Conservation (phyloP, 768 basidiomycete genomes). For the Crassisporium funariophilum region DNA sequence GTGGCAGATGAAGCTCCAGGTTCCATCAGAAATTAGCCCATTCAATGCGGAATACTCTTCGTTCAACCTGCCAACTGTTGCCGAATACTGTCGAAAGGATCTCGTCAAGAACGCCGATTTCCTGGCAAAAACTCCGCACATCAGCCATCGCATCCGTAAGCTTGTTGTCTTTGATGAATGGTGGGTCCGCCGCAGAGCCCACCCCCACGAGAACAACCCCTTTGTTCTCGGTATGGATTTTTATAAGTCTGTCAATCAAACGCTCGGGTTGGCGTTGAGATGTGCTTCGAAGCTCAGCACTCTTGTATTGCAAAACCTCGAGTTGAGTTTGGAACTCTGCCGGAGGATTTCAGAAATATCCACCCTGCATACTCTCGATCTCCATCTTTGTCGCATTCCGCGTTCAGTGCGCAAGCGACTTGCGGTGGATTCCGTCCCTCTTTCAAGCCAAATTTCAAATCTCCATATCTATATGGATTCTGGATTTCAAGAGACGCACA, state of each 20-base stretch:
- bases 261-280: conserved; percentile 16
- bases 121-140: conserved; percentile 13
- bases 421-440: conserved; percentile 2
- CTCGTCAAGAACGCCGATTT: conserved; percentile 19
- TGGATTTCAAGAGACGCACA: conserved; percentile 21
- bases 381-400: conserved; percentile 20
- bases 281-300: conserved; percentile 14
- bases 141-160: conserved; percentile 17
- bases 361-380: conserved; percentile 23
- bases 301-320: conserved; percentile 20
- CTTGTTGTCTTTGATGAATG: conserved; percentile 24
- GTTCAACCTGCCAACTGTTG: conserved; percentile 19
- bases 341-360: conserved; percentile 16
- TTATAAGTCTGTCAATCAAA: conserved; percentile 16
- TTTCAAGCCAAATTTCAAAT: conserved; percentile 17
- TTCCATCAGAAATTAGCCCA: conserved; percentile 18
- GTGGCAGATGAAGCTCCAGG: conserved; percentile 20
- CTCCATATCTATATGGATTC: conserved; percentile 23
- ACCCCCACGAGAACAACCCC: conserved; percentile 22
- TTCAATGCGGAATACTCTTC: conserved; percentile 22
- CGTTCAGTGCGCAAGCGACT: conserved; percentile 13
- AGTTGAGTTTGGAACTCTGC: conserved; percentile 16
- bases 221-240: conserved; percentile 20
- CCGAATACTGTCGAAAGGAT: conserved; percentile 14
- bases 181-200: conserved; percentile 22